Conservation (phyloP, 768 basidiomycete species). For the Boletus fagicola region DNA sequence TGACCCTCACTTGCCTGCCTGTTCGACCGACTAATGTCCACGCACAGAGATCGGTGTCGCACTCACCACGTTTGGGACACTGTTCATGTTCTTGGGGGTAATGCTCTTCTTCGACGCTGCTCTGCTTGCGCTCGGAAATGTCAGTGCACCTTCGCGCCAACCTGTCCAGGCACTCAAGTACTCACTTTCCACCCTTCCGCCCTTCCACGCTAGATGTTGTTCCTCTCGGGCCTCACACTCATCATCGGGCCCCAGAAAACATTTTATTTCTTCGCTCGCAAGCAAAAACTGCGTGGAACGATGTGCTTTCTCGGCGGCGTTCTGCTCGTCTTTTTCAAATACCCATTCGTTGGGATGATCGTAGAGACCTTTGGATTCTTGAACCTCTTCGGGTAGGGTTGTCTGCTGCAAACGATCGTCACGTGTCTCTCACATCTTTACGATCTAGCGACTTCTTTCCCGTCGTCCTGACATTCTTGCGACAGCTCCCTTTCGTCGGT, state of each 20-base stretch:
- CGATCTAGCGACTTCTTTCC: constrained; percentile 92
- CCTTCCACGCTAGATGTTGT: constrained; percentile 69
- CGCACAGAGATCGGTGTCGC: constrained; percentile 90
- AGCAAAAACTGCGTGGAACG: constrained; percentile 91
- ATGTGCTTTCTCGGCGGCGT: constrained; percentile 88
- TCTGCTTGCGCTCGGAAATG: constrained; percentile 95
- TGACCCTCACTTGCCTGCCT: not conserved
- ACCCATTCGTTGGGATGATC: constrained; percentile 90
- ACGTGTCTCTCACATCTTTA: constrained; percentile 2
- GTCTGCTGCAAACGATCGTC: not conserved
- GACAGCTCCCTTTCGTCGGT: constrained; percentile 91
- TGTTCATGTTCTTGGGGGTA: constrained; percentile 96
- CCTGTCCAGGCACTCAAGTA: not conserved
- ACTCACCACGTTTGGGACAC: constrained; percentile 88
- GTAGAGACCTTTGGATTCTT: constrained; percentile 97
- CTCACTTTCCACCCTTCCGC: not conserved
- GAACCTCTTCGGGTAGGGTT: constrained; percentile 86
- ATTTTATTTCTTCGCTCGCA: constrained; percentile 96
- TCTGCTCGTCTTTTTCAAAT: constrained; percentile 89
- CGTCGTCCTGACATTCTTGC: constrained; percentile 93
- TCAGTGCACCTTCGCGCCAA: constrained; percentile 37
- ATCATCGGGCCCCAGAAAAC: constrained; percentile 98
- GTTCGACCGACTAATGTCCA: not conserved
- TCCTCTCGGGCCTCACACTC: constrained; percentile 89
- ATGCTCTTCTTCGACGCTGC: constrained; percentile 97